A percentile compares a stretch with the other conserved stretches of the same genome.
Conservation (phyloP, 2,329 filamentous ascomycete genomes). For the Diaporthe vaccinii region DNA sequence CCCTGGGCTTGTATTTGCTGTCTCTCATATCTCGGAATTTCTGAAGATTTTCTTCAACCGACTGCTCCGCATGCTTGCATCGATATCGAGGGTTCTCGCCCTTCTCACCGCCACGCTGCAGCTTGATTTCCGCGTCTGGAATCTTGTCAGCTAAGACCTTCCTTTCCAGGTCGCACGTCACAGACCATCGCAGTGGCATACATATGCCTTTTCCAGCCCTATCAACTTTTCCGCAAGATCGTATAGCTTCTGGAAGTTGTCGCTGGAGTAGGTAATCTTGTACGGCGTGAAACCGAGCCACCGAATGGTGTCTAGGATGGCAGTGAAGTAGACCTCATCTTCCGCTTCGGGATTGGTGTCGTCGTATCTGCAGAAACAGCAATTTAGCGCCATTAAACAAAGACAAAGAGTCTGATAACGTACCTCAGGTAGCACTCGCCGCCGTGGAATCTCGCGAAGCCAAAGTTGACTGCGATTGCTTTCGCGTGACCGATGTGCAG, state of each 20-base stretch:
- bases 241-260: slow-evolving; percentile 91
- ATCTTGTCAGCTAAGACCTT: neutral
- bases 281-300: slow-evolving; percentile 89
- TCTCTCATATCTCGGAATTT: slow-evolving; percentile 94
- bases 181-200: slow-evolving; percentile 82
- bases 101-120: slow-evolving; percentile 84
- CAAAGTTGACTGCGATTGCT: slow-evolving; percentile 96
- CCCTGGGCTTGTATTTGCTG: slow-evolving; percentile 87
- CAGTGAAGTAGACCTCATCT: slow-evolving; percentile 88
- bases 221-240: slow-evolving; percentile 91
- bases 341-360: slow-evolving; percentile 97
- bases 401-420: neutral
- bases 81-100: slow-evolving; percentile 79
- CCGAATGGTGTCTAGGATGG: slow-evolving; percentile 88
- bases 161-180: neutral
- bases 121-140: slow-evolving; percentile 81
- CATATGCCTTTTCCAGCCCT: slow-evolving; percentile 77
- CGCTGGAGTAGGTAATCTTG: slow-evolving; percentile 87
- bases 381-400: neutral
- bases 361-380: slow-evolving; percentile 81
- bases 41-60: slow-evolving; percentile 79
- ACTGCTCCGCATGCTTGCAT: slow-evolving; percentile 83
- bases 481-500: slow-evolving; percentile 95
- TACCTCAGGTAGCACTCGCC: slow-evolving; percentile 63
- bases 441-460: slow-evolving; percentile 87